Evolutionary conservation across 257 asterid species (phyloP), one percentile per base, ranked within the genome.

Genomic region (Solanum peruvianum): DNA sequence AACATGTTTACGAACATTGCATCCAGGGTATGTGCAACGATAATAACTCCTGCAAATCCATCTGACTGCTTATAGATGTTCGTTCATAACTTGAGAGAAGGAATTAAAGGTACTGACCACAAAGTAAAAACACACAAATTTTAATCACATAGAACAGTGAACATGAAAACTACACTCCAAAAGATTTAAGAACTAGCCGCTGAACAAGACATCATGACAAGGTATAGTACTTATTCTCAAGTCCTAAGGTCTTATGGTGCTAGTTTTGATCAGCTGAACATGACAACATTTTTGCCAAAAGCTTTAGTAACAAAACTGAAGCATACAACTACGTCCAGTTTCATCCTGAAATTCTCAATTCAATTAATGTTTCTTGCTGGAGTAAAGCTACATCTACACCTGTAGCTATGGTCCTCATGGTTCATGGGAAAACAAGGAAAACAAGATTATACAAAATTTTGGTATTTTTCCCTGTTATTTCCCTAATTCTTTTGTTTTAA

Each of bases 1-100:
- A 1, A 96, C 97, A 67, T 96, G 99, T 89, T 96, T 96, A 31
- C 99, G 98, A 20, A 96, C 99, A 49, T 91, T 95, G 92, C 99
- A 96, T 82, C 98, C 99, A 3, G 94, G 91, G 83, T 87, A 92
- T n/a, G 99, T 95, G 84, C 99, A 96, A 78, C 95, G 93, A 90
- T 96, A 96, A 85, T 96, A 96, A 91, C 99, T 96, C 96, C 99
- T 96, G 93, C 76, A 87, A 76, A 45, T 70, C 13, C 82, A 71
- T 14, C 39, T 18, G 77, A 16, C 83, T 71, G 69, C 52, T 69
- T 39, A 67, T 11, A 23, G 64, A 78, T 44, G 18, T 64, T 73
- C 58, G 15, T 60, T 77, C 66, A 47, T 47, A 37, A 45, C 42
- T 27, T 27, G 41, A 80, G 42, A 47, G 44, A 7, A 80, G 16